These are phyloP conservation scores for Coemansia sp. DNA, from an alignment of 371 early-diverging fungal species.

Conservation along the genomic window DNA sequence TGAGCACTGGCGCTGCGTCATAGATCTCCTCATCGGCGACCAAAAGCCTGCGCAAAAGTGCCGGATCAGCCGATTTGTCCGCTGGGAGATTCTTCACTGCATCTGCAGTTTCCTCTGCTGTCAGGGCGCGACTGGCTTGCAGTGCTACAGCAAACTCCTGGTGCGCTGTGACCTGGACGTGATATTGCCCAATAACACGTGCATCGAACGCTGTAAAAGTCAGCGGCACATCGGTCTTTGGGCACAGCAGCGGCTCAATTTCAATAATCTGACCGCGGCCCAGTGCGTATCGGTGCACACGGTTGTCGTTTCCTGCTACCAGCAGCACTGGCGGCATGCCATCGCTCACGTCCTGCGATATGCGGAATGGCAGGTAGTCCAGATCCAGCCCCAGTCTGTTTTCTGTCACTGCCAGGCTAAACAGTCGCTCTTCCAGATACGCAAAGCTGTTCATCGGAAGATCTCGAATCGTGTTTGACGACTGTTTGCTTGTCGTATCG, in stretches of 20 bases:
- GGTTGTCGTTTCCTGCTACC: constrained; percentile 46
- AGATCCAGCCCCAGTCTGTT: constrained; percentile 27
- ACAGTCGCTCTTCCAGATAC: constrained; percentile 47
- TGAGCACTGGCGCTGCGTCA: constrained; percentile 47
- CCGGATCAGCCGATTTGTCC: background rate
- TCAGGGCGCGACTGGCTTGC: constrained; percentile 34
- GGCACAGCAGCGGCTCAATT: constrained; percentile 40
- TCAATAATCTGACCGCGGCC: constrained; percentile 41
- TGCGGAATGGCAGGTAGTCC: constrained; percentile 45
- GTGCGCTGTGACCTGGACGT: constrained; percentile 46
- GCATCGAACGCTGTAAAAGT: constrained; percentile 45
- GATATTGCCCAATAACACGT: constrained; percentile 40
- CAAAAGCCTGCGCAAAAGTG: constrained; percentile 10
- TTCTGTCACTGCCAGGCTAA: constrained; percentile 17
- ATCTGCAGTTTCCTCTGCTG: background rate
- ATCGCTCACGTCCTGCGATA: constrained; percentile 41
- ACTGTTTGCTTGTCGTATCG: background rate
- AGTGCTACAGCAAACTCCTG: constrained; percentile 48
- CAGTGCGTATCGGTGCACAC: constrained; percentile 45
- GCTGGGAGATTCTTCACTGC: background rate
- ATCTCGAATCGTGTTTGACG: background rate
- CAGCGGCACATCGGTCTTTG: constrained; percentile 29
- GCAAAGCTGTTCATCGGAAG: constrained; percentile 40
- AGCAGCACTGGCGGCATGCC: constrained; percentile 44
- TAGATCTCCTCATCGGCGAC: constrained; percentile 48